Evolutionary conservation across 2,329 filamentous ascomycete genomes (phyloP).

Genomic region (Monosporascus ibericus): DNA sequence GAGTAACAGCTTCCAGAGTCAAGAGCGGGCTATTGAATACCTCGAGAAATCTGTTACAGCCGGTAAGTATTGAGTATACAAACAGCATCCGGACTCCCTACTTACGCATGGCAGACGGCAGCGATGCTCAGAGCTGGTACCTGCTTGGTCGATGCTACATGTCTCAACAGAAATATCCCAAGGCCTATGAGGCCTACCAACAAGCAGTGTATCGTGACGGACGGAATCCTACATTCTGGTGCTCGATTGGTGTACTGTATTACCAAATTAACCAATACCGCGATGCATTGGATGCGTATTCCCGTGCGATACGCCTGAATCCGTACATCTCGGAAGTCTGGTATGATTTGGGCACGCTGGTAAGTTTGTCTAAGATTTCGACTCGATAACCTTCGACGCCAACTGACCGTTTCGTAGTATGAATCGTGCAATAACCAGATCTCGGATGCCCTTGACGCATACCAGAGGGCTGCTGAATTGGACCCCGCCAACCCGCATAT

Average conservation of each 20-base stretch:
- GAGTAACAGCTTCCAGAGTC: slow-evolving; percentile 82
- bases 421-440: slow-evolving; percentile 99
- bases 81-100: slow-evolving; percentile 4
- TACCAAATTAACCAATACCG: slow-evolving; percentile 99
- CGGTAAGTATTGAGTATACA: slow-evolving; percentile 50
- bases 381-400: neutral
- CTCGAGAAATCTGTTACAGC: slow-evolving; percentile 93
- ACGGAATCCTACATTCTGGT: slow-evolving; percentile 98
- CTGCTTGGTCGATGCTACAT: slow-evolving; percentile 96
- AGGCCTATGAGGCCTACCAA: slow-evolving; percentile 97
- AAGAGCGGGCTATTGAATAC: slow-evolving; percentile 95
- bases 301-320: slow-evolving; percentile 90
- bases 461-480: slow-evolving; percentile 87
- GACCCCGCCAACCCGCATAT: slow-evolving; percentile 93
- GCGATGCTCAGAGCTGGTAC: slow-evolving; percentile 97
- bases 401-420: slow-evolving; percentile 54
- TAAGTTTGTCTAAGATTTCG: slow-evolving; percentile 44
- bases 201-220: slow-evolving; percentile 98
- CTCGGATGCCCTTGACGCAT: slow-evolving; percentile 90
- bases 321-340: slow-evolving; percentile 98
- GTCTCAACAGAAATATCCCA: slow-evolving; percentile 98
- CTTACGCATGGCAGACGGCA: slow-evolving; percentile 62
- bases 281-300: slow-evolving; percentile 95
- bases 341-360: slow-evolving; percentile 95
- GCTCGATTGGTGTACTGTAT: slow-evolving; percentile 96